Evolutionary conservation across 306 rosid species (phyloP), one percentile per base, ranked within the genome.

Genomic region (Potentilla sterilis): DNA sequence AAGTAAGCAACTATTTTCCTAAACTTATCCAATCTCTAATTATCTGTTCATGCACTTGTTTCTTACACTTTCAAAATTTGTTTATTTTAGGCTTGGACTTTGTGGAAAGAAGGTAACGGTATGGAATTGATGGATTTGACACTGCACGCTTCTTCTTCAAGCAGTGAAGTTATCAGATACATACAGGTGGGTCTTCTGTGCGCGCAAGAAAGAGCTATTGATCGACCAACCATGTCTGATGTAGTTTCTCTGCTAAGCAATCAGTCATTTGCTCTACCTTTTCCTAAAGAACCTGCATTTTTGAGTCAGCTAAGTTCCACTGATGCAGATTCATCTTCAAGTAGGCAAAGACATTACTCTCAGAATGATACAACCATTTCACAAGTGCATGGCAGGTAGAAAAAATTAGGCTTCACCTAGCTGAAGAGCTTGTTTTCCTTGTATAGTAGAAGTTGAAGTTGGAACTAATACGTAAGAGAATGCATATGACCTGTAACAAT

Each of bases 221-320:
- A 75, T 65, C n/a, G 72, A 75, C 72, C 78, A 75, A 75, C 37
- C 9, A 48, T 64, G 64, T 64, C 72, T 0, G 79, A 75, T 47
- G 41, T 65, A 7, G 32, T 64, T 35, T 63, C 46, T 38, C 2
- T 49, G 64, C 72, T 75, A 7, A 75, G 72, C 79, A 47, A 75
- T 15, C 13, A 75, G 22, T 5, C 72, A 49, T 16, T 13, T 63
- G 41, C 64, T 34, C 44, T 64, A 28, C 65, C 24, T 7, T 9
- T n/a, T 48, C 72, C 79, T 0, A 75, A 21, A 37, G 65, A 75
- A 49, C 79, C 79, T 12, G 79, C 79, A 48, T 75, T 37, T 15
- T 21, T 67, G 41, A 37, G 72, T 49, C 72, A 66, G 34, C 15
- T 63, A 14, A 65, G 21, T 38, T 65, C 65, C 4, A 14, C 24